These are phyloP conservation scores for Chytriomyces sp. DNA, from an alignment of 192 early-diverging fungal species.

Conservation along the genomic window DNA sequence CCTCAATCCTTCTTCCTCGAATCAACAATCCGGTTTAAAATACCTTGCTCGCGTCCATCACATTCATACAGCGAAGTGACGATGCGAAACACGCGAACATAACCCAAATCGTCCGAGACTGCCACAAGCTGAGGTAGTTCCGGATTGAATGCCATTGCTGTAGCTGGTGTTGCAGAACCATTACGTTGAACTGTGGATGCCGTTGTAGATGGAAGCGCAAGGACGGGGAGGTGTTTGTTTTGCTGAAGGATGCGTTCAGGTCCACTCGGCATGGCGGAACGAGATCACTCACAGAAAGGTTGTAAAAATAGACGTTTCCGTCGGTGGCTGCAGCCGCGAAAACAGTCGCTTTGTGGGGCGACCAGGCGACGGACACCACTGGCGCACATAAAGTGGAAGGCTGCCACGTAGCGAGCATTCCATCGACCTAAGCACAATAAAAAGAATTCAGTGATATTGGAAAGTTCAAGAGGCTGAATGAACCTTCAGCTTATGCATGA, in stretches of 20 bases:
- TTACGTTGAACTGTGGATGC: not conserved
- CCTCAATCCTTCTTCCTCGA: not conserved
- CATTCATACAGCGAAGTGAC: slow-evolving; percentile 13
- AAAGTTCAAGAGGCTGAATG: not conserved
- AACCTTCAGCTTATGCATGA: slow-evolving; percentile 46
- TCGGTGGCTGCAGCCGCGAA: slow-evolving; percentile 36
- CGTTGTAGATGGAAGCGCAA: slow-evolving; percentile 7
- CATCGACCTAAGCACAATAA: not conserved
- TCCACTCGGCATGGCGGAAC: not conserved
- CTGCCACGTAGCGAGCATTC: slow-evolving; percentile 39
- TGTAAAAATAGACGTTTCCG: slow-evolving; percentile 47
- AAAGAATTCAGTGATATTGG: not conserved
- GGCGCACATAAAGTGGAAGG: slow-evolving; percentile 32
- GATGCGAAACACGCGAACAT: slow-evolving; percentile 6
- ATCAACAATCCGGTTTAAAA: slow-evolving; percentile 7
- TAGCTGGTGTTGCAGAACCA: not conserved
- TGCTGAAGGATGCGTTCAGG: not conserved
- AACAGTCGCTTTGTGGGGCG: slow-evolving; percentile 41
- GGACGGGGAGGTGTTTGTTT: slow-evolving; percentile 17
- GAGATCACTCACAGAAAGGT: slow-evolving; percentile 39
- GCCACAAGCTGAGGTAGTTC: not conserved
- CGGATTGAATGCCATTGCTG: slow-evolving; percentile 17
- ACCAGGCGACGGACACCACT: slow-evolving; percentile 40
- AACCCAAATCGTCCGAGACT: slow-evolving; percentile 4
- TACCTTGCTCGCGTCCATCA: slow-evolving; percentile 10